phyloP scores from a whole-genome alignment of 306 rosid species.

The Gillenia trifoliata region DNA sequence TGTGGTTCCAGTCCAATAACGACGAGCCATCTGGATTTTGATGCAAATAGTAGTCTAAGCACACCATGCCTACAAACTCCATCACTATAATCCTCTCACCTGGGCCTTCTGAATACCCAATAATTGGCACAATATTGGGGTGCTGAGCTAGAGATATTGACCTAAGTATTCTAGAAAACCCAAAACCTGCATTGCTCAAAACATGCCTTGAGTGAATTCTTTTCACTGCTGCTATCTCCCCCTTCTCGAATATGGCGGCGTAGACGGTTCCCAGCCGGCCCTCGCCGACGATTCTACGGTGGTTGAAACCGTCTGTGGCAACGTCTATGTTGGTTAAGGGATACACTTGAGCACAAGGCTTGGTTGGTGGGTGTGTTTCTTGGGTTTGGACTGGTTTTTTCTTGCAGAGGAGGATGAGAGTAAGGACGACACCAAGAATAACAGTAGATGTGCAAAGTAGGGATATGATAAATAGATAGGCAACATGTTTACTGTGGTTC shows the following conservation, averaged over 20 bases:
- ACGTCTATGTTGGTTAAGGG: constrained; percentile 46
- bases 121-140: constrained; percentile 64
- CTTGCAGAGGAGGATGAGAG: constrained; percentile 43
- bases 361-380: constrained; percentile 38
- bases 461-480: constrained; percentile 42
- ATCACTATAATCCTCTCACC: constrained; percentile 75
- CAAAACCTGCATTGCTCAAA: constrained; percentile 66
- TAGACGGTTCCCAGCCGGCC: constrained; percentile 82
- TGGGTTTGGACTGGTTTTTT: constrained; percentile 49
- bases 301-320: constrained; percentile 79
- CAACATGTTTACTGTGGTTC: constrained; percentile 38
- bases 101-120: constrained; percentile 80
- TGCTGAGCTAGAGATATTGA: constrained; percentile 72
- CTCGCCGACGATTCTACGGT: constrained; percentile 55
- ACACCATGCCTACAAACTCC: constrained; percentile 55
- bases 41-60: constrained; percentile 61
- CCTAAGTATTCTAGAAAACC: constrained; percentile 52
- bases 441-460: constrained; percentile 41
- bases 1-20: constrained; percentile 47
- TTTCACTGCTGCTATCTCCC: constrained; percentile 55
- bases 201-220: constrained; percentile 68
- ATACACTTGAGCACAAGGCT: constrained; percentile 43
- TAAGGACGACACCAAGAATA: constrained; percentile 37
- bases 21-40: constrained; percentile 56
- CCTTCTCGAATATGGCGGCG: constrained; percentile 43